These are phyloP conservation scores for Claviceps paspali DNA, from an alignment of 2,329 filamentous ascomycete genomes.

Conservation along the genomic window DNA sequence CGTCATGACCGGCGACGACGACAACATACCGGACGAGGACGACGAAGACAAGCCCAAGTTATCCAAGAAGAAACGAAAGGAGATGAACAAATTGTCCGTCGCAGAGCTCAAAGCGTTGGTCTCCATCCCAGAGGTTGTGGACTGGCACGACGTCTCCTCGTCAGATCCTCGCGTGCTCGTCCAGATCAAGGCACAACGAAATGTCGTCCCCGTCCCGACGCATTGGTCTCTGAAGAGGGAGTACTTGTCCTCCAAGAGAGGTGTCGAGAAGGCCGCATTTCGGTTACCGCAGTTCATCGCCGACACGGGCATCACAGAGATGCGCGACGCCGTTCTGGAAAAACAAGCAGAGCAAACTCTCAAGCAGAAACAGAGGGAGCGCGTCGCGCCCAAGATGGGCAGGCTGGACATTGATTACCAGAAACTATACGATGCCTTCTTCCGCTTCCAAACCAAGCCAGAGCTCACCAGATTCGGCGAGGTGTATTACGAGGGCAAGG, in stretches of 20 bases:
- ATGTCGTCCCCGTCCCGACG: conserved; percentile 82
- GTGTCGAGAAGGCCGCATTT: conserved; percentile 91
- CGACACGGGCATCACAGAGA: conserved; percentile 93
- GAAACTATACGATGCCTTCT: conserved; percentile 96
- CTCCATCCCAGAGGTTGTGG: conserved; percentile 80
- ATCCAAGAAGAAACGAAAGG: conserved; percentile 91
- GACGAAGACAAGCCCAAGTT: conserved; percentile 53
- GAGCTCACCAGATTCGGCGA: conserved; percentile 88
- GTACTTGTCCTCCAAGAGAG: conserved; percentile 90
- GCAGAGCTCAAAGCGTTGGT: conserved; percentile 91
- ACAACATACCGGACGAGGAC: conserved; percentile 76
- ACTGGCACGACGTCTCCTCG: conserved; percentile 93
- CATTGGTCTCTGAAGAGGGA: conserved; percentile 97
- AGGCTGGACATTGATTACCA: conserved; percentile 97
- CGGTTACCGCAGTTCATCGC: conserved; percentile 90
- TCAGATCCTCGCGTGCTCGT: conserved; percentile 79
- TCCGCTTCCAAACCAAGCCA: conserved; percentile 93
- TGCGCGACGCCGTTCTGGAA: conserved; percentile 91
- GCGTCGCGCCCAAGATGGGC: conserved; percentile 90
- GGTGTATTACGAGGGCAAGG: conserved; percentile 99
- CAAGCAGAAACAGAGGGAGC: conserved; percentile 90
- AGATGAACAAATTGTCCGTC: conserved; percentile 80
- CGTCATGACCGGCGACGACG: conserved; percentile 68
- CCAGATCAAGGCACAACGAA: conserved; percentile 87
- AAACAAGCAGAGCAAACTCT: conserved; percentile 85